phyloP scores from a whole-genome alignment of 129 eudicot species.

The Apium graveolens region DNA sequence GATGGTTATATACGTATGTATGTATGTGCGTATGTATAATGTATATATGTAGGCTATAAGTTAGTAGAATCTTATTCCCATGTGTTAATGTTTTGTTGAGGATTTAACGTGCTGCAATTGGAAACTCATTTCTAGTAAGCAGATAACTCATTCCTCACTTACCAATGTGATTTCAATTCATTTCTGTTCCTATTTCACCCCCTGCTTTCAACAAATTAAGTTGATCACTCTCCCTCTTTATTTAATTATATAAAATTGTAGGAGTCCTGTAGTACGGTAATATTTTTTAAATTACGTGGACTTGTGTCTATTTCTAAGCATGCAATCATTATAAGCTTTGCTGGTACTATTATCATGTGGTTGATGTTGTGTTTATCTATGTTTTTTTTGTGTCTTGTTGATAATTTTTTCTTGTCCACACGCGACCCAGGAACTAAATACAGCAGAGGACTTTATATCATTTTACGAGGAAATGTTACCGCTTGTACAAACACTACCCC shows the following conservation, averaged over 20 bases:
- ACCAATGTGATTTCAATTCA: not conserved
- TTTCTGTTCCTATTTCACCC: not conserved
- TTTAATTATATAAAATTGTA: not conserved
- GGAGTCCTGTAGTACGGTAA: not conserved
- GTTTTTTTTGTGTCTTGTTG: not conserved
- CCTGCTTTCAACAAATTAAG: not conserved
- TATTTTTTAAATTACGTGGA: not conserved
- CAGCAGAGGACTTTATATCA: constrained; percentile 92
- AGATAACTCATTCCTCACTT: not conserved
- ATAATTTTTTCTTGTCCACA: not conserved
- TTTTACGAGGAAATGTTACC: constrained; percentile 80
- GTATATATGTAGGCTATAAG: not conserved
- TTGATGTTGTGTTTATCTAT: not conserved
- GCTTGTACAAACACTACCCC: constrained; percentile 76
- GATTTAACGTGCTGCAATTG: not conserved
- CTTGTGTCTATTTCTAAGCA: not conserved
- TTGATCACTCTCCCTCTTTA: not conserved
- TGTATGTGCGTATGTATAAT: not conserved
- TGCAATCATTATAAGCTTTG: not conserved
- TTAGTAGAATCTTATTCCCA: not conserved
- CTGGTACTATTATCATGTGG: not conserved
- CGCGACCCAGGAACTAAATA: constrained; percentile 63
- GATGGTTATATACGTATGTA: not conserved
- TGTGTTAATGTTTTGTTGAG: not conserved
- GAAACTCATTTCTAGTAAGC: not conserved